These are phyloP conservation scores for Acanthamoeba healyi DNA, from an alignment of 208 protist species.

Conservation along the genomic window DNA sequence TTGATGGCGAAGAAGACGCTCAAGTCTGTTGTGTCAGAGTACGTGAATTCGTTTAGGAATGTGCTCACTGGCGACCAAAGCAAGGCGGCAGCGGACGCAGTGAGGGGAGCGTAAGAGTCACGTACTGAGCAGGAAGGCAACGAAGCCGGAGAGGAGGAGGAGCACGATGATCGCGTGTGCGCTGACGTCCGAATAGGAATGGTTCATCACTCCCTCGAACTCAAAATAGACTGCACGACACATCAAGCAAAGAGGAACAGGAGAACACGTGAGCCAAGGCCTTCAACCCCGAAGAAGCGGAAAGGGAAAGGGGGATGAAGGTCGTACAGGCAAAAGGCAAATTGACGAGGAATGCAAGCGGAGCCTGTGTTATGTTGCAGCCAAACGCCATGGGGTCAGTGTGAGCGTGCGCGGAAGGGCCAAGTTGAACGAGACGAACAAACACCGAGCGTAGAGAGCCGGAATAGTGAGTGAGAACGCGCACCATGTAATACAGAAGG, in stretches of 20 bases:
- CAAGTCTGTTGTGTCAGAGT: too few relatives aligned
- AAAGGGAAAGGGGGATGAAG: background rate
- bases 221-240: background rate
- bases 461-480: background rate
- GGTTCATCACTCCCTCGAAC: background rate
- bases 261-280: background rate
- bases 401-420: too few relatives aligned
- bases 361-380: too few relatives aligned
- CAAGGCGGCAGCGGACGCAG: background rate
- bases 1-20: conserved; percentile 79
- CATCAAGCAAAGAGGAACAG: background rate
- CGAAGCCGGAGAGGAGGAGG: background rate
- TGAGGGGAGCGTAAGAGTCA: background rate
- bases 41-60: too few relatives aligned
- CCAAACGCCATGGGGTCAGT: background rate
- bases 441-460: too few relatives aligned
- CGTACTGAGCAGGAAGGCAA: conserved; percentile 33
- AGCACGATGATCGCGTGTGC: background rate
- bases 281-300: background rate
- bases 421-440: too few relatives aligned
- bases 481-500: conserved; percentile 79
- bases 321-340: conserved; percentile 25
- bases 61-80: too few relatives aligned
- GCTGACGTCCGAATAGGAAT: background rate
- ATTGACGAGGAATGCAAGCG: conserved; percentile 1